Evolutionary conservation across 257 asterid genomes (phyloP).

Genomic region (Misopates orontium): DNA sequence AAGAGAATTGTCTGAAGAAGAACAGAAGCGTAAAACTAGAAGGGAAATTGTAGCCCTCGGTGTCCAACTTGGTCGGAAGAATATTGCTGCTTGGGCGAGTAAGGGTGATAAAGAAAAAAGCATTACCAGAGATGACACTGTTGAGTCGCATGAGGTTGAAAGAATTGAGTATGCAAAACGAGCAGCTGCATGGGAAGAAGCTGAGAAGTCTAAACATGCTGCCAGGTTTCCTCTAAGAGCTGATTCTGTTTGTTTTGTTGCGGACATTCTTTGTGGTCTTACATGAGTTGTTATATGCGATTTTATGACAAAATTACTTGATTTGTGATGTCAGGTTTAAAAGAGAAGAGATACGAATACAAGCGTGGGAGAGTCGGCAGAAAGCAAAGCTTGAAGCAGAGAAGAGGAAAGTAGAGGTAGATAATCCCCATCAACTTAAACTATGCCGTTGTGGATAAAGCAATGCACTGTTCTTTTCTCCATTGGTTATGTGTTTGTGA

Average conservation of each 20-base stretch:
- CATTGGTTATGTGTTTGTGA: no score
- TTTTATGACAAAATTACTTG: conserved; percentile 2
- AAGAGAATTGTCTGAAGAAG: conserved; percentile 73
- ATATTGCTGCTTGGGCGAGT: conserved; percentile 98
- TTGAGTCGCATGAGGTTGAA: conserved; percentile 45
- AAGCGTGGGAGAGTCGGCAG: conserved; percentile 97
- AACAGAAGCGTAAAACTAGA: conserved; percentile 71
- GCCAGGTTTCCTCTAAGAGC: conserved; percentile 56
- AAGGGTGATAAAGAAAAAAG: conserved; percentile 67
- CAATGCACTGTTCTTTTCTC: no score
- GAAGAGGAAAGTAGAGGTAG: conserved; percentile 93
- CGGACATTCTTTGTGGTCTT: background rate
- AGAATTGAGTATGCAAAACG: conserved; percentile 69
- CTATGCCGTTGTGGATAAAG: no score
- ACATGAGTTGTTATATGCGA: conserved; percentile 1
- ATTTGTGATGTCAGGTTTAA: conserved; percentile 53
- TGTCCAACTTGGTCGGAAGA: conserved; percentile 90
- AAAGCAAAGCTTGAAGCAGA: conserved; percentile 93
- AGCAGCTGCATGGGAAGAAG: conserved; percentile 95
- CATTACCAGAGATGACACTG: conserved; percentile 35
- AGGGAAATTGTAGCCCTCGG: conserved; percentile 93
- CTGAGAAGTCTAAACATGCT: conserved; percentile 75
- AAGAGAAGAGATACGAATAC: conserved; percentile 83
- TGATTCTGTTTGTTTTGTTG: conserved; percentile 7
- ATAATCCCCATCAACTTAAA: background rate